These are phyloP conservation scores for Polytrichum formosum DNA, from an alignment of 225 moss, liverwort and hornwort species.

Conservation along the genomic window DNA sequence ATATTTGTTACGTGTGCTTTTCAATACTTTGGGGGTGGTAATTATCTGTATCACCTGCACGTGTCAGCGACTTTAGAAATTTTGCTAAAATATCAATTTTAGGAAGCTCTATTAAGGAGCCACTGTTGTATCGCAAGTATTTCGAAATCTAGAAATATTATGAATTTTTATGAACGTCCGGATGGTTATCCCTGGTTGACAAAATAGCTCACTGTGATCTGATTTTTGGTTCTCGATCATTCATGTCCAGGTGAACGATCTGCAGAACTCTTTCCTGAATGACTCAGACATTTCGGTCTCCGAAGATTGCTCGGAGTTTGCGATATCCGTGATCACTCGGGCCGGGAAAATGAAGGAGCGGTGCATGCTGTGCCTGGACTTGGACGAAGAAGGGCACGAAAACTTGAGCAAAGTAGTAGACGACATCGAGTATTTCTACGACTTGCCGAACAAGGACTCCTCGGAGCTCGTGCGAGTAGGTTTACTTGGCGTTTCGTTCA, in stretches of 20 bases:
- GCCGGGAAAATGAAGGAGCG: neutral
- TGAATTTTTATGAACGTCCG: too few relatives aligned
- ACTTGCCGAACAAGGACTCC: neutral
- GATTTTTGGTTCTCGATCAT: neutral
- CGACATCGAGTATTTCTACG: neutral
- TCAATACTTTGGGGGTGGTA: too few relatives aligned
- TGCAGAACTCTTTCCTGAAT: neutral
- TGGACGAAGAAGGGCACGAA: neutral
- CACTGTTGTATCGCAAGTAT: too few relatives aligned
- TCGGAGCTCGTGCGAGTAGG: neutral
- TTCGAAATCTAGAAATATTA: too few relatives aligned
- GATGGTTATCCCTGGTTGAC: too few relatives aligned
- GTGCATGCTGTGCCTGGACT: neutral
- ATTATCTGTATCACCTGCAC: too few relatives aligned
- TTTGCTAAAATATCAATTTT: too few relatives aligned
- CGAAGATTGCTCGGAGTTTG: neutral
- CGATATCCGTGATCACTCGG: neutral
- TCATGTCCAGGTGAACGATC: neutral
- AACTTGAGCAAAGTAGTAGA: too few relatives aligned
- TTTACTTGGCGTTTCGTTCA: neutral
- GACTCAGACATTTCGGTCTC: constrained; percentile 1
- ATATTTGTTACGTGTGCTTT: too few relatives aligned
- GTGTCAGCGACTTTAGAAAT: too few relatives aligned
- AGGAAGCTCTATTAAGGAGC: too few relatives aligned
- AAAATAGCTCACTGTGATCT: neutral